Evolutionary conservation across 148 eudicot genomes (phyloP).

Genomic region (Pouteria glomerata): DNA sequence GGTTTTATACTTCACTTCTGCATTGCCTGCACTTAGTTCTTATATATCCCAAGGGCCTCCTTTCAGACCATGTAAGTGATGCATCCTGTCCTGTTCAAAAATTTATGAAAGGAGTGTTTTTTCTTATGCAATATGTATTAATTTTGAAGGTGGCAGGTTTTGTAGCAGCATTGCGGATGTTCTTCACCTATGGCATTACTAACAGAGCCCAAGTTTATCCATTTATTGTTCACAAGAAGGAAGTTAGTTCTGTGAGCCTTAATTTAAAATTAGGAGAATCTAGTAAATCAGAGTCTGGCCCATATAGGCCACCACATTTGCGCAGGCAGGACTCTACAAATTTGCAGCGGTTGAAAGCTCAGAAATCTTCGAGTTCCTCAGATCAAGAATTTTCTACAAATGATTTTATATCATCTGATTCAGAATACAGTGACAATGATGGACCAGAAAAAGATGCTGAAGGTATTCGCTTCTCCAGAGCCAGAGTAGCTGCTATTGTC

Average conservation of each 20-base stretch:
- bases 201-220: constrained; percentile 28
- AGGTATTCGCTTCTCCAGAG: constrained; percentile 46
- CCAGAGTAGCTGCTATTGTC: constrained; percentile 77
- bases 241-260: constrained; percentile 25
- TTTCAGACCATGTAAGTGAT: constrained; percentile 71
- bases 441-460: constrained; percentile 37
- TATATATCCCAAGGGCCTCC: constrained; percentile 61
- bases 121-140: neutral
- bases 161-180: constrained; percentile 64
- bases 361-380: constrained; percentile 29
- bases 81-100: neutral
- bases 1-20: constrained; percentile 73
- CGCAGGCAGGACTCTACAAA: constrained; percentile 40
- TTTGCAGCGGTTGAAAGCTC: constrained; percentile 30
- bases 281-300: constrained; percentile 43
- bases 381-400: constrained; percentile 37
- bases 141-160: constrained; percentile 75
- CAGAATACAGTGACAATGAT: constrained; percentile 86
- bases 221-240: constrained; percentile 27
- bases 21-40: constrained; percentile 86
- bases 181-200: constrained; percentile 69
- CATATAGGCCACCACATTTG: constrained; percentile 94
- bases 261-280: constrained; percentile 24
- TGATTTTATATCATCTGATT: constrained; percentile 70
- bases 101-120: constrained; percentile 10